phyloP scores from a whole-genome alignment of 495 filamentous ascomycete genomes.

The Cudoniella acicularis region DNA sequence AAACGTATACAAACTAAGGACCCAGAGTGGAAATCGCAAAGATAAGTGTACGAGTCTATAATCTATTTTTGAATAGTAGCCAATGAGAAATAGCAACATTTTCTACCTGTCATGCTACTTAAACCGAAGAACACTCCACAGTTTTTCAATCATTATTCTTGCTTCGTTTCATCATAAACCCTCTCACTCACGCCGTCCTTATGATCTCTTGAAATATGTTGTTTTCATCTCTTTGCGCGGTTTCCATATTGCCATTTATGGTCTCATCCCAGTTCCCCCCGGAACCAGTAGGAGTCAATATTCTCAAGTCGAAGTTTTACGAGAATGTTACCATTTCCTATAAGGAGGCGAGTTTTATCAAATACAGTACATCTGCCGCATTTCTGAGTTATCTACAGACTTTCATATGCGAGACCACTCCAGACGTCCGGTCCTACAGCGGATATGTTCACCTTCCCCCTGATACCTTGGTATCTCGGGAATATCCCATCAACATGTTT shows the following conservation, averaged over 20 bases:
- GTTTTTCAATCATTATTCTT: no score
- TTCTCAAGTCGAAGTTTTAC: conserved; percentile 51
- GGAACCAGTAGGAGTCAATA: conserved; percentile 35
- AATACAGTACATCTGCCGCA: background rate
- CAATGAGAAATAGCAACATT: no score
- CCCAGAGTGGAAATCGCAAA: no score
- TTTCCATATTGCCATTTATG: background rate
- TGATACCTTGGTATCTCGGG: conserved; percentile 27
- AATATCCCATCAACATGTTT: conserved; percentile 48
- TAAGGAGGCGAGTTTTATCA: conserved; percentile 49
- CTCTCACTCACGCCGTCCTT: no score
- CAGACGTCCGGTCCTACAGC: conserved; percentile 48
- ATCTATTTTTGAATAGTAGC: no score
- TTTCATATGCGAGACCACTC: conserved; percentile 46
- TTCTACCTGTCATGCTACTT: no score
- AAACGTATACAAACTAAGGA: no score
- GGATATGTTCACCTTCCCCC: conserved; percentile 38
- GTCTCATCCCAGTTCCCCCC: background rate
- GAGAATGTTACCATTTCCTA: conserved; percentile 57
- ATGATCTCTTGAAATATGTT: no score
- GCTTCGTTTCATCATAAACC: no score
- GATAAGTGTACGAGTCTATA: no score
- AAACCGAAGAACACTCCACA: no score
- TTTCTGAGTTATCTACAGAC: conserved; percentile 9
- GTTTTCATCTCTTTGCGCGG: background rate